These are phyloP conservation scores for Pholiota conissans DNA, from an alignment of 768 basidiomycete genomes.

Conservation along the genomic window DNA sequence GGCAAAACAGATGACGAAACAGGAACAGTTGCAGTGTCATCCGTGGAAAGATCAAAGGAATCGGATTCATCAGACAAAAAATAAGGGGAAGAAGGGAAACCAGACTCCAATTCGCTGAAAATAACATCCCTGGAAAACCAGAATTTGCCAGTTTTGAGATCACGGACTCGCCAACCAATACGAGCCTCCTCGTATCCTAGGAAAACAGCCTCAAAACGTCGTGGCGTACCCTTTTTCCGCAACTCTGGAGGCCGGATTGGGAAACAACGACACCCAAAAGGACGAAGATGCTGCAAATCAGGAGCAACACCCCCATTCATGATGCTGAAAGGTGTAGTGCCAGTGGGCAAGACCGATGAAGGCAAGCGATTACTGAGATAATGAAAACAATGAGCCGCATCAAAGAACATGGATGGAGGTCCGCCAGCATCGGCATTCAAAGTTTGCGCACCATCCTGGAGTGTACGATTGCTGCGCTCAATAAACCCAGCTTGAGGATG, in stretches of 20 bases:
- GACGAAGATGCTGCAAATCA: neutral
- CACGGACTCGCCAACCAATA: conserved; percentile 21
- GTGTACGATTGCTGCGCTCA: conserved; percentile 6
- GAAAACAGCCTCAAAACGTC: conserved; percentile 20
- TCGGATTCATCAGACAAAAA: neutral
- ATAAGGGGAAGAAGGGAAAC: conserved; percentile 8
- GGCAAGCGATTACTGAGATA: neutral
- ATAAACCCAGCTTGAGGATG: conserved; percentile 12
- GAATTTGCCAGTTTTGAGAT: conserved; percentile 15
- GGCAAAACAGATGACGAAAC: no score
- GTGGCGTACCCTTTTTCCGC: neutral
- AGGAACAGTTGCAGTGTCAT: no score
- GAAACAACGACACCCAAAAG: conserved; percentile 1
- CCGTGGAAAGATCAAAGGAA: no score
- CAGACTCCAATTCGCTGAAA: conserved; percentile 23
- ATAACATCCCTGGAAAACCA: conserved; percentile 28
- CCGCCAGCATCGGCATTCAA: neutral
- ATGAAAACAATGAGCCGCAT: neutral
- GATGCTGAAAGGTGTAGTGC: neutral
- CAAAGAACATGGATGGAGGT: neutral
- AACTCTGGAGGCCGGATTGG: neutral
- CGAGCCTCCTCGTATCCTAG: conserved; percentile 20
- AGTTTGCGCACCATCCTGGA: conserved; percentile 7
- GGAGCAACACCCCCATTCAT: neutral
- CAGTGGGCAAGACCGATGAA: neutral